These are phyloP conservation scores for Mortierella sp. DNA, from an alignment of 371 early-diverging fungal species.

Conservation along the genomic window DNA sequence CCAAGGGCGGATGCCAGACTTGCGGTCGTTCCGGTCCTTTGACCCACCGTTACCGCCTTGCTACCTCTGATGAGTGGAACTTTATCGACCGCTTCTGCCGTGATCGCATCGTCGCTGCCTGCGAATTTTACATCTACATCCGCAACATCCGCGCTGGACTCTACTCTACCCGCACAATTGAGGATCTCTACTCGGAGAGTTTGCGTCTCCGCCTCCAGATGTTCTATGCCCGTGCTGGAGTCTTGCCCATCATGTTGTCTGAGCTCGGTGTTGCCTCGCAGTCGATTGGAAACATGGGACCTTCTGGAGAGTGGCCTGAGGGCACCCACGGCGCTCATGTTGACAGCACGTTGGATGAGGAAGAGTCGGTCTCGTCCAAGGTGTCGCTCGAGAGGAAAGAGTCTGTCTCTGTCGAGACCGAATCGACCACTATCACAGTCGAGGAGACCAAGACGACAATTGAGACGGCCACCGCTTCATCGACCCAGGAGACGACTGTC, in stretches of 20 bases:
- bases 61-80: conserved; percentile 84
- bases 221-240: conserved; percentile 87
- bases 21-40: conserved; percentile 82
- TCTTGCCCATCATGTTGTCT: conserved; percentile 58
- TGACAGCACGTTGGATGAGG: conserved; percentile 20
- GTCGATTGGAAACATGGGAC: conserved; percentile 53
- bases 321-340: conserved; percentile 14
- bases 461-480: conserved; percentile 23
- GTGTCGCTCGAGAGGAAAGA: conserved; percentile 27
- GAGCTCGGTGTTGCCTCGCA: conserved; percentile 55
- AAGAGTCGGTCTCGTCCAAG: conserved; percentile 19
- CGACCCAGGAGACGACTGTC: conserved; percentile 29
- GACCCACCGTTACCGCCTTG: conserved; percentile 85
- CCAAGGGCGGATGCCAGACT: conserved; percentile 85
- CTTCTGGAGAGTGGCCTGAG: conserved; percentile 43
- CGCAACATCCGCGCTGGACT: conserved; percentile 89
- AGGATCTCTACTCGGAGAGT: conserved; percentile 85
- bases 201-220: conserved; percentile 87
- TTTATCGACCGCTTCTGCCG: conserved; percentile 90
- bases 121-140: conserved; percentile 94
- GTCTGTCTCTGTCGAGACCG: not conserved
- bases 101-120: conserved; percentile 89
- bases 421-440: not conserved
- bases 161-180: conserved; percentile 78
- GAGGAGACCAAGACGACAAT: conserved; percentile 30